These are phyloP conservation scores for Citrullus colocynthis DNA, from an alignment of 306 rosid species.

Conservation along the genomic window DNA sequence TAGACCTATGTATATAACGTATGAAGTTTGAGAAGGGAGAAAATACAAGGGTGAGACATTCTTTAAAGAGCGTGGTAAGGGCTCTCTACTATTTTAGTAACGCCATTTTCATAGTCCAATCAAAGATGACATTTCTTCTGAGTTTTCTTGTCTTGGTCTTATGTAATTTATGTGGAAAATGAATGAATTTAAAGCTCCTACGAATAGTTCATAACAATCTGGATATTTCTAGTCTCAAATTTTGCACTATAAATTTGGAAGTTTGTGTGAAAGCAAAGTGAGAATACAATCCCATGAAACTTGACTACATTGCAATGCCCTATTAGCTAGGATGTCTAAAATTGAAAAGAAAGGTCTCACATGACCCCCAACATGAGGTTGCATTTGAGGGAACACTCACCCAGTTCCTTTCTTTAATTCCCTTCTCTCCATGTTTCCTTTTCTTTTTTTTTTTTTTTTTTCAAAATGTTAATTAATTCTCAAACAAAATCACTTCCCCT, in stretches of 20 bases:
- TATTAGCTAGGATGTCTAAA: background rate
- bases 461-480: background rate
- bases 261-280: background rate
- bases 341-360: background rate
- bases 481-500: background rate
- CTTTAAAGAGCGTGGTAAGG: too few relatives aligned
- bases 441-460: too few relatives aligned
- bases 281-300: background rate
- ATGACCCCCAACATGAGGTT: background rate
- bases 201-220: background rate
- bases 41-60: too few relatives aligned
- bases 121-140: too few relatives aligned
- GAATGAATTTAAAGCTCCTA: too few relatives aligned
- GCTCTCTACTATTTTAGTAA: too few relatives aligned
- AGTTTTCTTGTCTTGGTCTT: too few relatives aligned
- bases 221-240: background rate
- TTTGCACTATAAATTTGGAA: background rate
- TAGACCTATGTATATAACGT: too few relatives aligned
- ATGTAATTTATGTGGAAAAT: too few relatives aligned
- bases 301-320: background rate
- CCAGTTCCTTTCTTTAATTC: background rate
- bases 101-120: too few relatives aligned
- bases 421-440: background rate
- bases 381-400: background rate
- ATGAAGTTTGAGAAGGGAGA: too few relatives aligned